Percentiles rank a stretch among this genome's conserved stretches.
These are phyloP conservation scores for Isatis tinctoria DNA, from an alignment of 345 rosid species.

Conservation along the genomic window DNA sequence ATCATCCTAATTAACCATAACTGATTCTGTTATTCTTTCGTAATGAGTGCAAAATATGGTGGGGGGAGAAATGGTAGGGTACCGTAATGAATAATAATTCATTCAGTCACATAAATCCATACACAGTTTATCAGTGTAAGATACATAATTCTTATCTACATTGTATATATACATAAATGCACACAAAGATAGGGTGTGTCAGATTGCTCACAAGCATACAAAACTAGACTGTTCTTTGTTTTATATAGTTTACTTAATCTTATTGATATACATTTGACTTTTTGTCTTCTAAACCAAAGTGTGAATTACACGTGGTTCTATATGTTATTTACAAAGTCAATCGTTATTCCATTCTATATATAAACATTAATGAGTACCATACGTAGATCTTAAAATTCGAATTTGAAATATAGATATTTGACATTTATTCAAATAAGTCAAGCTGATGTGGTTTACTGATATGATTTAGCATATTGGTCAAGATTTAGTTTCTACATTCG, in stretches of 20 bases:
- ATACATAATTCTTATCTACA: slow-evolving; percentile 14
- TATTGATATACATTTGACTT: not conserved
- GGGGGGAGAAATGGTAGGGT: slow-evolving; percentile 22
- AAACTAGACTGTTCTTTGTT: slow-evolving; percentile 19
- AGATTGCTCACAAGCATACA: slow-evolving; percentile 25
- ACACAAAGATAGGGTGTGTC: slow-evolving; percentile 18
- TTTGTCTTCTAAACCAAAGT: not conserved
- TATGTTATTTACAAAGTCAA: not conserved
- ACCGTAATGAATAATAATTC: slow-evolving; percentile 20
- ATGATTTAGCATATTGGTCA: not conserved
- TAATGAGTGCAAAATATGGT: not conserved
- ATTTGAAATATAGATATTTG: not conserved
- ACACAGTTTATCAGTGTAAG: not conserved
- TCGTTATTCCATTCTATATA: not conserved
- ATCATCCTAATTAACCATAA: not conserved
- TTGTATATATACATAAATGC: slow-evolving; percentile 18
- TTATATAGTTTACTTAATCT: not conserved
- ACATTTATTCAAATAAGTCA: not conserved
- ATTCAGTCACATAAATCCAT: slow-evolving; percentile 18
- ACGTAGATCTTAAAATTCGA: not conserved
- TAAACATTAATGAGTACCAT: not conserved
- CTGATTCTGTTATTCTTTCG: not conserved
- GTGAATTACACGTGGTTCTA: not conserved
- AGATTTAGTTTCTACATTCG: not conserved
- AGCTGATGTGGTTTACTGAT: not conserved